Base-by-base conservation (phyloP, 2,329 filamentous ascomycete genomes). In the Rhynchosporium secalis region DNA sequence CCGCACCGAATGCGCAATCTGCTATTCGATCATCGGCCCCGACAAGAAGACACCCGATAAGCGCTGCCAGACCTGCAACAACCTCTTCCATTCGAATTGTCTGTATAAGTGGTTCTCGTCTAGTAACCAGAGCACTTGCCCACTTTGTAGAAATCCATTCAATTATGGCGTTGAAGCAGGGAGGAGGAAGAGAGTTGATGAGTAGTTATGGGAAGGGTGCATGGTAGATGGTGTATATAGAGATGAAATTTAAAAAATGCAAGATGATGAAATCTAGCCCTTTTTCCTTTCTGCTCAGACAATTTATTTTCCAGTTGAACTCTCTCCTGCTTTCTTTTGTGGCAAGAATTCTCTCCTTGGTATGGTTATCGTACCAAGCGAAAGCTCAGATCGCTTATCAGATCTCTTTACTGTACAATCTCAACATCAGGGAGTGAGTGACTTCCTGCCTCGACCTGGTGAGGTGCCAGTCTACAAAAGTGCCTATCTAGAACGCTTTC, bases 31-130 rank as follows among this genome's bases (percentile, higher is more conserved):
- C 72, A 91, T 99, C 66, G 91, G 91, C 20, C 86, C 85, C 7
- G 93, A 97, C 75, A 91, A 91, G 80, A 89, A 90, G 76, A 86
- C 96, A 75, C 95, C 95, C 0, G 94, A 95, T 75, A 98, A 98
- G 81, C 83, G 86, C 60, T 99, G 95, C 75, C 81, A 84, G 52
- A 98, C 94, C 1, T 99, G 95, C 82, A 94, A 92, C 80, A 94
- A 99, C 76, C 79, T 90, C 58, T 99, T 98, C 80, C 95, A 99
- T 76, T 84, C 88, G 0, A 85, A 85, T 2, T 99, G 95, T 78
- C 77, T 99, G 77, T 96, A 92, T 79, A 93, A 94, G 77, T 99
- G 95, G 95, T 98, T 99, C 80, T 90, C 91, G 81, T 94, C 84
- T 70, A 96, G 92, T 74, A 96, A 91, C 76, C 88, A 91, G 72